Percentiles rank a stretch among this genome's conserved stretches.
Conservation (phyloP, 768 basidiomycete genomes). For the Serpula lacrymans region DNA sequence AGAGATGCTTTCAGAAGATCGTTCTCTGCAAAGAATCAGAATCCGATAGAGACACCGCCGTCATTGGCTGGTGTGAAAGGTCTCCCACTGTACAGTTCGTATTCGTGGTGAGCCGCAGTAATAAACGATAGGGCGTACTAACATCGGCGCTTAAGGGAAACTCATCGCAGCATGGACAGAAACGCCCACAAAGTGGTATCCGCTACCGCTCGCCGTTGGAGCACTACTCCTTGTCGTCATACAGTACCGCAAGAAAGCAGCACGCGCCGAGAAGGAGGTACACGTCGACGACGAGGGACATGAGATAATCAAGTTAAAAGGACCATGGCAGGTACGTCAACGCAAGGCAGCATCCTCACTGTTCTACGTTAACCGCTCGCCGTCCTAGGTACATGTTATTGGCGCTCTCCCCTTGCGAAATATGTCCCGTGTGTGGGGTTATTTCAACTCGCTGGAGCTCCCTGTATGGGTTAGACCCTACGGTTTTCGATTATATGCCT, state of each 20-base stretch:
- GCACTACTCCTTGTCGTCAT: conserved; percentile 81
- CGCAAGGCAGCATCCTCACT: neutral
- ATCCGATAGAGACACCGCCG: conserved; percentile 43
- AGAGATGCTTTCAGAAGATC: conserved; percentile 21
- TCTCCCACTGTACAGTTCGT: conserved; percentile 53
- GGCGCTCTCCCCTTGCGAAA: conserved; percentile 93
- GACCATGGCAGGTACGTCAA: conserved; percentile 84
- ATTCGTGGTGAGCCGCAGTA: too few relatives aligned
- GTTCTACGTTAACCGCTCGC: conserved; percentile 4
- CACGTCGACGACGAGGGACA: conserved; percentile 81
- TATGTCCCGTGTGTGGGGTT: conserved; percentile 96
- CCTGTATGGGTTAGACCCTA: conserved; percentile 95
- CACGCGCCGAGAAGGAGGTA: conserved; percentile 55
- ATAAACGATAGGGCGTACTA: neutral
- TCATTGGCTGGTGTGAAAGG: conserved; percentile 35
- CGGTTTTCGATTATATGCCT: conserved; percentile 82
- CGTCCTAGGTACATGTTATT: conserved; percentile 82
- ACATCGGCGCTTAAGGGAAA: conserved; percentile 39
- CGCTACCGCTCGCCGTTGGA: conserved; percentile 86
- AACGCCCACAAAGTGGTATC: conserved; percentile 95
- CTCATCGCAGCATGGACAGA: conserved; percentile 76
- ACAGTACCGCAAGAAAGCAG: conserved; percentile 64
- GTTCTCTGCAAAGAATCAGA: conserved; percentile 20
- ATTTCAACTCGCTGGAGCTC: conserved; percentile 87
- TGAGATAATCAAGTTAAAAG: conserved; percentile 76